Conservation (phyloP, 2,329 filamentous ascomycete genomes). For the Aspergillus viridinutans region DNA sequence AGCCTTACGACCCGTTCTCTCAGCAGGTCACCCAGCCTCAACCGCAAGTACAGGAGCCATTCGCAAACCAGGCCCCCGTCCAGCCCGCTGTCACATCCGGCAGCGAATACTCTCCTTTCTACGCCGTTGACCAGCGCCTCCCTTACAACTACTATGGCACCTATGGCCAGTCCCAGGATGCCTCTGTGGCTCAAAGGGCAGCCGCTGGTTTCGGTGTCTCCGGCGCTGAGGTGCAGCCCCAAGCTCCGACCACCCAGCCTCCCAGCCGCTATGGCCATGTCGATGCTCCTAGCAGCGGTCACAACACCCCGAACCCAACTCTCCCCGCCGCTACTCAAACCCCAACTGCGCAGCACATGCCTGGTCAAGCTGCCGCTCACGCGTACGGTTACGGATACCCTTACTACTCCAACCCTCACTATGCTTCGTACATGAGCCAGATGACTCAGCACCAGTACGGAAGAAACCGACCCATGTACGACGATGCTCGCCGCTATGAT, state of each 20-base stretch:
- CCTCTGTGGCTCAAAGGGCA: slow-evolving; percentile 65
- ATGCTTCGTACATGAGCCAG: slow-evolving; percentile 58
- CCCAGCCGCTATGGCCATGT: slow-evolving; percentile 67
- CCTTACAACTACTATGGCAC: slow-evolving; percentile 69
- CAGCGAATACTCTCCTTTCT: slow-evolving; percentile 80
- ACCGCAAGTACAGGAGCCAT: slow-evolving; percentile 60
- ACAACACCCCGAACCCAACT: slow-evolving; percentile 83
- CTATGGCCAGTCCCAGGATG: slow-evolving; percentile 69
- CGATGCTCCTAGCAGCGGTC: slow-evolving; percentile 79
- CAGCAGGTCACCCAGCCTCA: slow-evolving; percentile 64
- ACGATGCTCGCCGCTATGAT: slow-evolving; percentile 47
- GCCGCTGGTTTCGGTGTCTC: slow-evolving; percentile 69
- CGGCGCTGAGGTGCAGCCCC: slow-evolving; percentile 56
- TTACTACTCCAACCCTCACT: slow-evolving; percentile 60
- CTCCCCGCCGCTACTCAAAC: slow-evolving; percentile 54
- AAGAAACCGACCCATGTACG: slow-evolving; percentile 47
- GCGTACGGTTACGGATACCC: slow-evolving; percentile 59
- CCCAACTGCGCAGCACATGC: slow-evolving; percentile 51
- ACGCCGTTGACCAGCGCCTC: slow-evolving; percentile 71
- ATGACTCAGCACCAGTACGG: slow-evolving; percentile 46
- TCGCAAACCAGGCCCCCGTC: slow-evolving; percentile 51
- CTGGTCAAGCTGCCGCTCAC: slow-evolving; percentile 44
- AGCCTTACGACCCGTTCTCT: slow-evolving; percentile 81
- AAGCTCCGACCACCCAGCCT: slow-evolving; percentile 63
- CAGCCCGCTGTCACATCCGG: slow-evolving; percentile 56